Base-by-base conservation (phyloP, 257 asterid genomes). In the Scutellaria minor region DNA sequence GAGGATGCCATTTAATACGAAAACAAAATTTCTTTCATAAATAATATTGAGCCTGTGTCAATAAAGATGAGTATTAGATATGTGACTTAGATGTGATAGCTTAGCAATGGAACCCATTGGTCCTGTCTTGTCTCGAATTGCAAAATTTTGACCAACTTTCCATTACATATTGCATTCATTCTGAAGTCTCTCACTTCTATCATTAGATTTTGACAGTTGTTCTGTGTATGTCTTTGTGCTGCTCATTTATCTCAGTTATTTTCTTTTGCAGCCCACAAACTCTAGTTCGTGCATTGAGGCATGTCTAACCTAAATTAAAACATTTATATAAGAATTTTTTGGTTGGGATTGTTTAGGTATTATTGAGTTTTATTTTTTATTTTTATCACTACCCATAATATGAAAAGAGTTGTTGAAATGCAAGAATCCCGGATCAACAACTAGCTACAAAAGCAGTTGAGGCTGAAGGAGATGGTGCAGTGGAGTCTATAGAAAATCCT, bases 391-490 rank as follows among this genome's bases (percentile, higher is more conserved):
- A 24, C 54, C 54, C 55, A 53, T 77, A 42, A 70, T 71, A 71
- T 67, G 51, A 56, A 73, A 71, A 95, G 99, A 87, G 98, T 95
- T 80, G 90, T 95, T 85, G 99, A 95, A 85, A 95, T 89, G 97
- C 99, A 95, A 92, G 99, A 88, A 92, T 88, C 73, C 82, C 92
- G 76, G 99, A 95, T 76, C 88, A 90, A 83, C 93, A 94, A 80
- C 85, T 95, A 71, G 98, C 99, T 68, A 85, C 87, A 81, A 98
- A 95, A 89, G 97, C 98, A 74, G 98, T 92, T 80, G 99, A 95
- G 90, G 99, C 99, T 74, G 99, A 90, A 81, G 99, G 98, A 78
- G 96, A 87, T 84, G 97, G 93, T 73, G 91, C 85, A 91, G 89
- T 86, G n/a, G n/a, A n/a, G n/a, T n/a, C 97, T n/a, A n/a, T n/a